Conservation (phyloP, 2,329 filamentous ascomycete genomes). For the Dothideomycetes sp. region DNA sequence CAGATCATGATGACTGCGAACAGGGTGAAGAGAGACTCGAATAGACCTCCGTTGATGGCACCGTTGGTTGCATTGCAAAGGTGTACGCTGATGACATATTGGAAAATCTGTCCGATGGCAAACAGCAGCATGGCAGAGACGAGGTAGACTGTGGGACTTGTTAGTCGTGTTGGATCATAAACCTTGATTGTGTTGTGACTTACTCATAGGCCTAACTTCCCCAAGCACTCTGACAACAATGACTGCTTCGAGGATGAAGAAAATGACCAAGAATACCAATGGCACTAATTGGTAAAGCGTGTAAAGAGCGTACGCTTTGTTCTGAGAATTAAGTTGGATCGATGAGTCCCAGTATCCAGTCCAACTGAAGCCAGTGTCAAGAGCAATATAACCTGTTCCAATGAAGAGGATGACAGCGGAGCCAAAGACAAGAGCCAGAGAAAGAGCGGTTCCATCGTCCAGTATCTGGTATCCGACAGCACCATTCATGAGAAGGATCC, state of each 20-base stretch:
- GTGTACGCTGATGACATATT: conserved; percentile 85
- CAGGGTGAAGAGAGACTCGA: conserved; percentile 87
- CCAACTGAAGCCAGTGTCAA: conserved; percentile 85
- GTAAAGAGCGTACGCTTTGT: conserved; percentile 78
- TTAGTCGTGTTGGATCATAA: conserved; percentile 10
- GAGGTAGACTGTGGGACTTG: conserved; percentile 55
- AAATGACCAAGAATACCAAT: conserved; percentile 78
- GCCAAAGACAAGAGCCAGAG: conserved; percentile 61
- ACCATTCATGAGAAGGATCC: conserved; percentile 92
- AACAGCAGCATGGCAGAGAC: conserved; percentile 67
- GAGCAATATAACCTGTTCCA: conserved; percentile 88
- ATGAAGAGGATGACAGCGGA: conserved; percentile 69
- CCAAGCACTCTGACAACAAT: conserved; percentile 80
- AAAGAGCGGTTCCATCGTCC: conserved; percentile 84
- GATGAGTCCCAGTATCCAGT: conserved; percentile 65
- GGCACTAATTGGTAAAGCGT: conserved; percentile 87
- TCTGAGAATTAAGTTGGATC: conserved; percentile 39
- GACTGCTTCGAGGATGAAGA: conserved; percentile 72
- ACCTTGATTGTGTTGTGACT: conserved; percentile 26
- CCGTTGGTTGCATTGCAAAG: conserved; percentile 76
- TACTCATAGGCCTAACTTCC: conserved; percentile 81
- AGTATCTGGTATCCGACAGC: conserved; percentile 87
- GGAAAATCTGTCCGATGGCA: conserved; percentile 87
- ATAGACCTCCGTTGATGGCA: conserved; percentile 86
- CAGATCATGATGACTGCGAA: conserved; percentile 75